These are phyloP conservation scores for Arthrobotrys megalospora DNA, from an alignment of 2,329 filamentous ascomycete species.

Conservation along the genomic window DNA sequence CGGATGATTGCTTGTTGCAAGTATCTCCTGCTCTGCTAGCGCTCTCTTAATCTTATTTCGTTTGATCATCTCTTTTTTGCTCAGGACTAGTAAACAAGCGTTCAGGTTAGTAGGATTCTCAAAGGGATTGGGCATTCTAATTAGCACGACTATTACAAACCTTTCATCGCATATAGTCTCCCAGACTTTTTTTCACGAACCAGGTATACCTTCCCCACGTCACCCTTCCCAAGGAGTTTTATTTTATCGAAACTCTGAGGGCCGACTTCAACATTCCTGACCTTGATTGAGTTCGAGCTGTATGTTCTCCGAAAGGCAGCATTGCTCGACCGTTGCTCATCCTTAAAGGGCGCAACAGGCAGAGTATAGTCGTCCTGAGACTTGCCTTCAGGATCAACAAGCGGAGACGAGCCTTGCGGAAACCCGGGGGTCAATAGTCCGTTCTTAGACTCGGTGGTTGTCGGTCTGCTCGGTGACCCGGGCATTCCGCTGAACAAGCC, in stretches of 20 bases:
- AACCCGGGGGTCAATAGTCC: conserved; percentile 58
- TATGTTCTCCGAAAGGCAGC: conserved; percentile 93
- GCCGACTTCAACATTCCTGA: conserved; percentile 94
- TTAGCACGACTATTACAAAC: conserved; percentile 70
- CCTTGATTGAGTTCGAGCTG: conserved; percentile 99
- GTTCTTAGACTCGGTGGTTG: conserved; percentile 88
- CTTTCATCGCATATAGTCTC: conserved; percentile 98
- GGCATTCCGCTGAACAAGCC: conserved; percentile 79
- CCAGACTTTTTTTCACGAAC: conserved; percentile 98
- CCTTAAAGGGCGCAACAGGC: conserved; percentile 76
- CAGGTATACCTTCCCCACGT: conserved; percentile 98
- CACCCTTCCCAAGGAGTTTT: conserved; percentile 98
- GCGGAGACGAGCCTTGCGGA: conserved; percentile 65
- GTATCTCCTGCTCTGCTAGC: conserved; percentile 95
- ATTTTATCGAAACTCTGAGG: conserved; percentile 99
- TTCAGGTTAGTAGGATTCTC: not conserved
- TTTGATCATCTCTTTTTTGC: conserved; percentile 99
- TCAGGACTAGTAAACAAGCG: conserved; percentile 77
- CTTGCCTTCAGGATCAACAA: conserved; percentile 70
- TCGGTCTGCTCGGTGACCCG: conserved; percentile 78
- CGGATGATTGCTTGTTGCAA: conserved; percentile 97
- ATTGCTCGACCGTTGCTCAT: conserved; percentile 70
- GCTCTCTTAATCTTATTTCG: conserved; percentile 99
- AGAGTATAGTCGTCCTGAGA: conserved; percentile 62
- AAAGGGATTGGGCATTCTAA: conserved; percentile 53